Conservation (phyloP, 257 asterid species). For the Plantago ovata region DNA sequence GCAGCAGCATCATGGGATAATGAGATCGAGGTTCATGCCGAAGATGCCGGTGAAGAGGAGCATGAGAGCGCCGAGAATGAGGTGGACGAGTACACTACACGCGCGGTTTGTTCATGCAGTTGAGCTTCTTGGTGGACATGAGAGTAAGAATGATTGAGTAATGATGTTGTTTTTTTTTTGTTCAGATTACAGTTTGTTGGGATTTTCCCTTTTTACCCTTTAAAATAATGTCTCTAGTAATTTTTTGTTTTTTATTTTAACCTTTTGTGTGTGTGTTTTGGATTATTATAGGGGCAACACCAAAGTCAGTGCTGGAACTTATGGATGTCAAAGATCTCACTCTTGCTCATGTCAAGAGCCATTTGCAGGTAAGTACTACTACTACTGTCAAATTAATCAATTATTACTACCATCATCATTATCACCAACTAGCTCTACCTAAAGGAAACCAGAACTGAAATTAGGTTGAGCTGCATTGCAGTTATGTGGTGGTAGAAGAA, state of each 20-base stretch:
- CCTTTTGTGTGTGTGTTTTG: not conserved
- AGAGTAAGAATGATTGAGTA: slow-evolving; percentile 23
- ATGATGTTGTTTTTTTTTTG: no score
- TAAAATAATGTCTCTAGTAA: not conserved
- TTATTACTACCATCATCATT: not conserved
- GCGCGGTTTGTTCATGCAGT: slow-evolving; percentile 49
- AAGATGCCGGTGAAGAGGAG: slow-evolving; percentile 36
- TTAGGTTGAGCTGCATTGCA: no score
- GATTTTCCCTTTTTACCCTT: not conserved
- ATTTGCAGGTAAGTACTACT: slow-evolving; percentile 98
- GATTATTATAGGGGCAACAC: slow-evolving; percentile 76
- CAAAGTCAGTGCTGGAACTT: slow-evolving; percentile 92
- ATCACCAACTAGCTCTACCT: no score
- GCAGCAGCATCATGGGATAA: slow-evolving; percentile 10
- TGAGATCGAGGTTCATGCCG: slow-evolving; percentile 28
- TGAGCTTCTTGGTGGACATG: slow-evolving; percentile 45
- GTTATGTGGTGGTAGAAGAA: no score
- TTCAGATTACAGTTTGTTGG: no score
- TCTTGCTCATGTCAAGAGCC: slow-evolving; percentile 92
- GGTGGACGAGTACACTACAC: slow-evolving; percentile 44
- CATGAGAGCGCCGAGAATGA: slow-evolving; percentile 44
- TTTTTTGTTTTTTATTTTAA: not conserved
- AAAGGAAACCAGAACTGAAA: no score
- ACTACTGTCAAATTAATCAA: not conserved
- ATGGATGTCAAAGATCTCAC: slow-evolving; percentile 97